Percentiles rank a stretch among this genome's conserved stretches.
These are phyloP conservation scores for Lactarius deliciosus DNA, from an alignment of 768 basidiomycete species.

Conservation along the genomic window DNA sequence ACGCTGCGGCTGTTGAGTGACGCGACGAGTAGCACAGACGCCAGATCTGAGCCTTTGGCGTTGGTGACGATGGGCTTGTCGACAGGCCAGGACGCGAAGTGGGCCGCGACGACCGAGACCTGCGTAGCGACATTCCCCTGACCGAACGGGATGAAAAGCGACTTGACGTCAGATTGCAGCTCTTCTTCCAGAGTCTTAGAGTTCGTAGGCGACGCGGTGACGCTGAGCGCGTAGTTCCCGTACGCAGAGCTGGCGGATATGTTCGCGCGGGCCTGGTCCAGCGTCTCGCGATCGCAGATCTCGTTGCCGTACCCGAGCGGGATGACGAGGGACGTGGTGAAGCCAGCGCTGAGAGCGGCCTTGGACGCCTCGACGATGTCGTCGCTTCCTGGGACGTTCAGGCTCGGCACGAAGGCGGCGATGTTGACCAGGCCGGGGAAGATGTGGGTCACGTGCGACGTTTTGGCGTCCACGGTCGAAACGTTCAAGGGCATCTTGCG, in stretches of 20 bases:
- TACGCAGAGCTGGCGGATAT: conserved; percentile 58
- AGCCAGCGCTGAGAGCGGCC: conserved; percentile 86
- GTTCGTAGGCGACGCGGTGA: conserved; percentile 74
- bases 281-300: conserved; percentile 64
- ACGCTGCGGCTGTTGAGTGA: conserved; percentile 86
- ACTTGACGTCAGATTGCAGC: conserved; percentile 74
- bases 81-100: conserved; percentile 86
- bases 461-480: conserved; percentile 89
- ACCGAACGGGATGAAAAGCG: conserved; percentile 82
- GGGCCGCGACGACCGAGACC: conserved; percentile 74
- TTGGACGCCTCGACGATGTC: conserved; percentile 70
- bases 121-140: conserved; percentile 48
- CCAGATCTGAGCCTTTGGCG: conserved; percentile 87
- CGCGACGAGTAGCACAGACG: conserved; percentile 90
- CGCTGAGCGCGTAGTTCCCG: conserved; percentile 85
- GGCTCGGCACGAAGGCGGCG: conserved; percentile 76
- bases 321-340: conserved; percentile 79
- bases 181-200: conserved; percentile 66
- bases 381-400: conserved; percentile 52
- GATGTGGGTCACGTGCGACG: conserved; percentile 83
- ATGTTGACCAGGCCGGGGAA: conserved; percentile 94
- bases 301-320: conserved; percentile 62
- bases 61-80: conserved; percentile 96
- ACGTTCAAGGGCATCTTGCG: conserved; percentile 90
- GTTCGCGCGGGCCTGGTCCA: conserved; percentile 69